Percentiles rank a stretch among this genome's conserved stretches.
phyloP scores from a whole-genome alignment of 23 red algal genomes.

The Cyanidioschyzon merolae region DNA sequence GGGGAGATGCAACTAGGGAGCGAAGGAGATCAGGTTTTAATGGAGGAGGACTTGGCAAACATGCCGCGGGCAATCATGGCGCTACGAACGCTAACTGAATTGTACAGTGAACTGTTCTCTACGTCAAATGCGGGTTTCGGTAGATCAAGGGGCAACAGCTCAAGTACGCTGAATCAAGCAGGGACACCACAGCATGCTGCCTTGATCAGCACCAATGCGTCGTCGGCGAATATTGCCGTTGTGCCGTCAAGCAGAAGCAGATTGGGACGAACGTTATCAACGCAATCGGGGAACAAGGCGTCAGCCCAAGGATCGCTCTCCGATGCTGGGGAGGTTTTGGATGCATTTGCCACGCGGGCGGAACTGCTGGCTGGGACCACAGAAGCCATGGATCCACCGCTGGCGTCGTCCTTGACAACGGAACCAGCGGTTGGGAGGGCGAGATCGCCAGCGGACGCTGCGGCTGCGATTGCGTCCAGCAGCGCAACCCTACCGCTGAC shows the following conservation, averaged over 20 bases:
- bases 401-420: not conserved
- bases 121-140: not conserved
- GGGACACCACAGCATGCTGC: not conserved
- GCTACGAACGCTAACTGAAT: not conserved
- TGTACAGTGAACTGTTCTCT: constrained; percentile 12
- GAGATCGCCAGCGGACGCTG: not conserved
- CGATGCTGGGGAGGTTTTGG: not conserved
- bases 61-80: constrained; percentile 4
- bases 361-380: not conserved
- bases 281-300: not conserved
- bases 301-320: not conserved
- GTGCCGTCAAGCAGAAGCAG: too few species aligned
- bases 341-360: not conserved
- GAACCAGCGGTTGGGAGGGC: not conserved
- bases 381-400: not conserved
- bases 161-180: not conserved
- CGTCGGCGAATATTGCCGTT: not conserved
- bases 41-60: constrained; percentile 14
- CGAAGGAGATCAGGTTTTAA: not conserved
- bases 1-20: not conserved
- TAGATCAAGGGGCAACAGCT: not conserved
- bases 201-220: not conserved
- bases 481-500: too few species aligned
- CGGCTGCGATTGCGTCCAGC: too few species aligned
- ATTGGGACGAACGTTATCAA: too few species aligned